Percentiles rank a stretch among this genome's conserved stretches.
Evolutionary conservation across 2,329 filamentous ascomycete species (phyloP).

Genomic region (Aphanocladium album): DNA sequence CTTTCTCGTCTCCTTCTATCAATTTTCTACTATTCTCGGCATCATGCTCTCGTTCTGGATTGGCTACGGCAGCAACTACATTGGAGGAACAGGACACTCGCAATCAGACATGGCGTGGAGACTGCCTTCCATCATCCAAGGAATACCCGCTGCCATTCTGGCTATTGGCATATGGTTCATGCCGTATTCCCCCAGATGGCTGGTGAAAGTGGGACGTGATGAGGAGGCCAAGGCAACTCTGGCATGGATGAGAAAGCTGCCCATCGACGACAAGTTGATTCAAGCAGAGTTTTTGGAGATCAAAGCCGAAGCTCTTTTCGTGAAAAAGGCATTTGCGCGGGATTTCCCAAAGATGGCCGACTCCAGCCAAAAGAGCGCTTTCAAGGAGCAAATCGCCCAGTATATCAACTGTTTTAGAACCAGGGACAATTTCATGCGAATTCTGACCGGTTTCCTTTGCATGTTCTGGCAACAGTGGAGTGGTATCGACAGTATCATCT

Average conservation of each 20-base stretch:
- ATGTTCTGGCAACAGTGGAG: conserved; percentile 54
- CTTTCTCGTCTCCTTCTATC: conserved; percentile 59
- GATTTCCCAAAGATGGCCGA: conserved; percentile 44
- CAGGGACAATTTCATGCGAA: conserved; percentile 55
- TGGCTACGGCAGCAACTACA: conserved; percentile 41
- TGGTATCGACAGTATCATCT: conserved; percentile 40
- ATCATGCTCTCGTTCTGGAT: conserved; percentile 49
- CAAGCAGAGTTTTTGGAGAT: conserved; percentile 78
- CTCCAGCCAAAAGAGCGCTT: conserved; percentile 36
- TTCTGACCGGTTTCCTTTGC: conserved; percentile 57
- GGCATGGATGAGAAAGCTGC: conserved; percentile 57
- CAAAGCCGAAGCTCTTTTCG: conserved; percentile 71
- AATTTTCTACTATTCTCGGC: conserved; percentile 55
- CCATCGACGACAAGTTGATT: conserved; percentile 59
- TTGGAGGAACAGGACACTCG: conserved; percentile 39
- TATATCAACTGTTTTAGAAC: conserved; percentile 32
- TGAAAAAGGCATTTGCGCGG: conserved; percentile 63
- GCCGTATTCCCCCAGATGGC: conserved; percentile 74
- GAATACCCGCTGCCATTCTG: conserved; percentile 45
- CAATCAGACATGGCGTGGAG: conserved; percentile 39
- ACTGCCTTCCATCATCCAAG: conserved; percentile 42
- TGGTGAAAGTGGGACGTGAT: conserved; percentile 66
- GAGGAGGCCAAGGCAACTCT: conserved; percentile 55
- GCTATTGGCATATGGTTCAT: conserved; percentile 70
- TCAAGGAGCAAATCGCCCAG: conserved; percentile 42